Evolutionary conservation across 495 filamentous ascomycete genomes (phyloP).

Genomic region (Tuber borchii): DNA sequence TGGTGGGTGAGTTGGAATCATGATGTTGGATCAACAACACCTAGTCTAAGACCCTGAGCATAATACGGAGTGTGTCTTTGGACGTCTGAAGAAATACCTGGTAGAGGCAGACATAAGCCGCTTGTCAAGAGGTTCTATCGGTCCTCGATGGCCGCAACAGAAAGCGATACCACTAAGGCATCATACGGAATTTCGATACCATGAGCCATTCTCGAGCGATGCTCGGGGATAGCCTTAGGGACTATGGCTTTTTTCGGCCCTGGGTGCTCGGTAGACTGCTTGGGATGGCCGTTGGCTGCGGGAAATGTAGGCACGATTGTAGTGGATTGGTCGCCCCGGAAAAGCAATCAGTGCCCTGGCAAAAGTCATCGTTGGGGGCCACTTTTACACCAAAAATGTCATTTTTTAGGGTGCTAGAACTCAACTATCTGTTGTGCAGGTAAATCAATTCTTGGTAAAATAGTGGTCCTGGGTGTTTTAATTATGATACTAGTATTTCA

Average conservation of each 20-base stretch:
- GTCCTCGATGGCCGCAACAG: neutral
- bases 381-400: too few species aligned
- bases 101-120: neutral
- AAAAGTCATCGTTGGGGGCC: too few species aligned
- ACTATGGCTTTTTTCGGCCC: constrained; percentile 7
- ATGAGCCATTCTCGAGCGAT: neutral
- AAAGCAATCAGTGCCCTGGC: neutral
- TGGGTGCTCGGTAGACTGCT: neutral
- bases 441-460: too few species aligned
- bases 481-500: too few species aligned
- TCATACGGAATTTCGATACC: neutral
- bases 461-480: too few species aligned
- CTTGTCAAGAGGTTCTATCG: neutral
- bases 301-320: constrained; percentile 6
- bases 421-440: too few species aligned
- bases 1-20: neutral
- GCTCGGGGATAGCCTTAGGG: constrained; percentile 7
- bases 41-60: neutral
- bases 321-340: too few species aligned
- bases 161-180: neutral
- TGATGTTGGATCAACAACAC: neutral
- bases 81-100: neutral
- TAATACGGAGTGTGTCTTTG: neutral
- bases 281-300: neutral
- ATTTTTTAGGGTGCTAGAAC: too few species aligned